Evolutionary conservation across 1,284 basidiomycete species (phyloP).

Genomic region (Salmacisia buchloeana): DNA sequence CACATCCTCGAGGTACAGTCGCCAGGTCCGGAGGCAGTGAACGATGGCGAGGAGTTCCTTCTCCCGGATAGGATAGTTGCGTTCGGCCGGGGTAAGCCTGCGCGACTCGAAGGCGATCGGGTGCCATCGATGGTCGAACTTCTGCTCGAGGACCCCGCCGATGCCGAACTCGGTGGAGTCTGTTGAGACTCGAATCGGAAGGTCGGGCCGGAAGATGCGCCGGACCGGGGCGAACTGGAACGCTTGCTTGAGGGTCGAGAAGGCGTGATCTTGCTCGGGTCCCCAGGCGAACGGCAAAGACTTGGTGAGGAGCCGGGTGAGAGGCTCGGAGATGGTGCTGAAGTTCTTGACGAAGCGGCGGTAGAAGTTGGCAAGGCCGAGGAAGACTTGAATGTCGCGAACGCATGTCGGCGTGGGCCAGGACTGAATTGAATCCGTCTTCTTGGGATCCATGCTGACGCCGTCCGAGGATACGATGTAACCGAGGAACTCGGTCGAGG

Average conservation of each 20-base stretch:
- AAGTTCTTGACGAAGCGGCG: slow-evolving; percentile 11
- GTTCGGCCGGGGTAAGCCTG: slow-evolving; percentile 44
- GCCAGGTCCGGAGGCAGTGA: slow-evolving; percentile 38
- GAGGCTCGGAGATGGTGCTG: not conserved
- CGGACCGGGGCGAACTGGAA: slow-evolving; percentile 11
- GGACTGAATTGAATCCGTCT: slow-evolving; percentile 51
- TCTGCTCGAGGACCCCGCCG: slow-evolving; percentile 11
- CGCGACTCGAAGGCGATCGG: slow-evolving; percentile 18
- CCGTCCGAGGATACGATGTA: slow-evolving; percentile 49
- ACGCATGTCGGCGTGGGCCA: slow-evolving; percentile 53
- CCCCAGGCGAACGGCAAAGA: slow-evolving; percentile 7
- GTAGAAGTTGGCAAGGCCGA: slow-evolving; percentile 16
- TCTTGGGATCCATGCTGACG: slow-evolving; percentile 53
- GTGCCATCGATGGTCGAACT: slow-evolving; percentile 11
- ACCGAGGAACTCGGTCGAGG: slow-evolving; percentile 53
- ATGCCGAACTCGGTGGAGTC: slow-evolving; percentile 15
- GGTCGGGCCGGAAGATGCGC: slow-evolving; percentile 6
- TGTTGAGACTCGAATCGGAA: slow-evolving; percentile 10
- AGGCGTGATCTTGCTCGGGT: not conserved
- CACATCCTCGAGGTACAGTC: slow-evolving; percentile 51
- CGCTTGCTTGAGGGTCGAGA: slow-evolving; percentile 11
- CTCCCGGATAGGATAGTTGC: slow-evolving; percentile 57
- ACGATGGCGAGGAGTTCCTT: slow-evolving; percentile 53
- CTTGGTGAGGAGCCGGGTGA: slow-evolving; percentile 11
- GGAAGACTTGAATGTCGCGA: slow-evolving; percentile 15